A percentile compares a stretch with the other conserved stretches of the same genome.
Evolutionary conservation across 2,329 filamentous ascomycete genomes (phyloP).

Genomic region (Dactylellina cionopaga): DNA sequence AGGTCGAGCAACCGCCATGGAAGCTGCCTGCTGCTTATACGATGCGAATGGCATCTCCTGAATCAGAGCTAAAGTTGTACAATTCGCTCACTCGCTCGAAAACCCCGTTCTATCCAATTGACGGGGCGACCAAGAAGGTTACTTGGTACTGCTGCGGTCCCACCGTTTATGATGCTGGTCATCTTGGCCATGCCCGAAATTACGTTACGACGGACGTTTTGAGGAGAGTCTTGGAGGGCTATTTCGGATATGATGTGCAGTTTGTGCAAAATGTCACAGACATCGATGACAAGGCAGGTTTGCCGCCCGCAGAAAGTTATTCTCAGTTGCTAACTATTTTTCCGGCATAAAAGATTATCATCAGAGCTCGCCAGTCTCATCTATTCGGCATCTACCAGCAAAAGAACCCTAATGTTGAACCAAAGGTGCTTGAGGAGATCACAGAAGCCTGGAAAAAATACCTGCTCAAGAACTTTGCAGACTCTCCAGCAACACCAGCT

Average conservation of each 20-base stretch:
- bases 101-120: slow-evolving; percentile 77
- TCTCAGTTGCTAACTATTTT: slow-evolving; percentile 22
- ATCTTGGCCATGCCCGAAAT: slow-evolving; percentile 85
- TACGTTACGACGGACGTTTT: slow-evolving; percentile 92
- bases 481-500: slow-evolving; percentile 48
- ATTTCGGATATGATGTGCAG: slow-evolving; percentile 82
- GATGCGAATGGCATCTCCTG: slow-evolving; percentile 63
- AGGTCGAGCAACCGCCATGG: slow-evolving; percentile 51
- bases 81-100: slow-evolving; percentile 82
- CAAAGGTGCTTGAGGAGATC: slow-evolving; percentile 51
- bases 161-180: slow-evolving; percentile 83
- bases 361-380: slow-evolving; percentile 78
- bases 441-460: slow-evolving; percentile 56
- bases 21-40: slow-evolving; percentile 51
- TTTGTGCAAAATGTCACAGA: slow-evolving; percentile 97
- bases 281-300: slow-evolving; percentile 75
- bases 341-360: slow-evolving; percentile 66
- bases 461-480: slow-evolving; percentile 54
- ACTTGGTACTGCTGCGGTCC: slow-evolving; percentile 91
- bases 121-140: slow-evolving; percentile 73
- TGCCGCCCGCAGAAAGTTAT: neutral
- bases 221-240: slow-evolving; percentile 80
- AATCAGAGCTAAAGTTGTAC: slow-evolving; percentile 71
- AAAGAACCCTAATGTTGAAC: slow-evolving; percentile 70
- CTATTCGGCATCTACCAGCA: slow-evolving; percentile 78